Evolutionary conservation across 2,329 filamentous ascomycete species (phyloP).

Genomic region (Cercospora sojina): DNA sequence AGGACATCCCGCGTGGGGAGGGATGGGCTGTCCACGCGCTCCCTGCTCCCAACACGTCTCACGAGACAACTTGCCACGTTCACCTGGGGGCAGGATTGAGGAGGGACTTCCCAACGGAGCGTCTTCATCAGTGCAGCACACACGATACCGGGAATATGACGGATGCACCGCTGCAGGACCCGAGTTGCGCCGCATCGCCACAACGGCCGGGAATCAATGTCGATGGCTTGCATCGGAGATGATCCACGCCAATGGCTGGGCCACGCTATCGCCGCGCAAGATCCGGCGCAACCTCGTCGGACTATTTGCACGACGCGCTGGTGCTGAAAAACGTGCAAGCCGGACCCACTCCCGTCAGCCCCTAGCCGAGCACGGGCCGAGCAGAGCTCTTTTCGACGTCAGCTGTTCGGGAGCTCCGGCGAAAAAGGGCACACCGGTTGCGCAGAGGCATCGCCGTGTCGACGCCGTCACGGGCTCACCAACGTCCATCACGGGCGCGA

Average conservation of each 20-base stretch:
- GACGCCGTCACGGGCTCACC: background rate
- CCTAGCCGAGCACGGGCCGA: slow-evolving; percentile 15
- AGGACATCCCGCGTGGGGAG: slow-evolving; percentile 2
- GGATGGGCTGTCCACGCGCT: background rate
- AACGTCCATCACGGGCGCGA: background rate
- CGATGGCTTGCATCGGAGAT: slow-evolving; percentile 14
- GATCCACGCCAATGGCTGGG: slow-evolving; percentile 14
- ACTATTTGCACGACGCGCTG: slow-evolving; percentile 5
- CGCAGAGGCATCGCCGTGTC: slow-evolving; percentile 6
- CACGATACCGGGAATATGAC: slow-evolving; percentile 6
- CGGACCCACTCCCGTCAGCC: slow-evolving; percentile 16
- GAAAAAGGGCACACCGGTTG: background rate
- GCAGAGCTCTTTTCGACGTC: slow-evolving; percentile 15
- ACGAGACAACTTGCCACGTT: background rate
- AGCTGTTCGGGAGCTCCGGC: slow-evolving; percentile 6
- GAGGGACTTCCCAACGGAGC: background rate
- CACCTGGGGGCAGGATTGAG: background rate
- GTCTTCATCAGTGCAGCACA: background rate
- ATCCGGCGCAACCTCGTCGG: slow-evolving; percentile 20
- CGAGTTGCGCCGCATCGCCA: slow-evolving; percentile 2
- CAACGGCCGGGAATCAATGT: background rate
- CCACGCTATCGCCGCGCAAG: slow-evolving; percentile 3
- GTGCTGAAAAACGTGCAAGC: slow-evolving; percentile 5
- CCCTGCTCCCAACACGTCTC: slow-evolving; percentile 1
- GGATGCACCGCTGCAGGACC: slow-evolving; percentile 3